These are phyloP conservation scores for Fusarium marasasianum DNA, from an alignment of 2,329 filamentous ascomycete species.

Conservation along the genomic window DNA sequence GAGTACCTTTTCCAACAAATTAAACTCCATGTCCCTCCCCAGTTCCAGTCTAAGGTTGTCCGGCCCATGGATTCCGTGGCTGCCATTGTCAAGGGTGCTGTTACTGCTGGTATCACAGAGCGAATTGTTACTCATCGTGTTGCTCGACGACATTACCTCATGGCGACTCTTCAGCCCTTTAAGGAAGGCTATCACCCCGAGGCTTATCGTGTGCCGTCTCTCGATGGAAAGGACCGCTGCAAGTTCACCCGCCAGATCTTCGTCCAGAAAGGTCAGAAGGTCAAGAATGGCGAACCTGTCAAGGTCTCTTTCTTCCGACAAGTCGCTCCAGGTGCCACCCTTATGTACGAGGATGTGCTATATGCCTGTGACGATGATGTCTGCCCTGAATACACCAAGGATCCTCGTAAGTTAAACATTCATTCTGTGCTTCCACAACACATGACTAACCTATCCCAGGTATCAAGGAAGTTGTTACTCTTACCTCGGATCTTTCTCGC, in stretches of 20 bases:
- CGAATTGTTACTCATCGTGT: constrained; percentile 96
- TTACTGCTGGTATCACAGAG: constrained; percentile 97
- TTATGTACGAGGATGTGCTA: constrained; percentile 99
- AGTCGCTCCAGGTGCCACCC: constrained; percentile 92
- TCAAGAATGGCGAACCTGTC: constrained; percentile 98
- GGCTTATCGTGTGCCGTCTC: constrained; percentile 93
- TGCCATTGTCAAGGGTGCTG: constrained; percentile 97
- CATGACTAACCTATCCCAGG: constrained; percentile 62
- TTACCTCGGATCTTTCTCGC: constrained; percentile 94
- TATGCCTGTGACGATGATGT: constrained; percentile 98
- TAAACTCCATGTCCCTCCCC: constrained; percentile 96
- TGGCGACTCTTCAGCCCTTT: constrained; percentile 98
- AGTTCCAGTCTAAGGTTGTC: constrained; percentile 98
- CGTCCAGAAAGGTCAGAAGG: constrained; percentile 96
- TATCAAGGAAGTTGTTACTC: constrained; percentile 98
- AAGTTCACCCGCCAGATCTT: constrained; percentile 99
- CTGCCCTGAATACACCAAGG: constrained; percentile 98
- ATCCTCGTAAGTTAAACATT: constrained; percentile 81
- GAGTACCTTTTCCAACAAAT: constrained; percentile 99
- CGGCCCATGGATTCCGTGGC: constrained; percentile 99
- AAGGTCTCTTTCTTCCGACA: constrained; percentile 99
- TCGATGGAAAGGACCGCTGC: constrained; percentile 97
- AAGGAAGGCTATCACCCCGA: constrained; percentile 99
- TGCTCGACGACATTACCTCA: constrained; percentile 96
- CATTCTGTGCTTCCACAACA: neutral